phyloP scores from a whole-genome alignment of 2,329 filamentous ascomycete species.

The Sporothrix phasma region DNA sequence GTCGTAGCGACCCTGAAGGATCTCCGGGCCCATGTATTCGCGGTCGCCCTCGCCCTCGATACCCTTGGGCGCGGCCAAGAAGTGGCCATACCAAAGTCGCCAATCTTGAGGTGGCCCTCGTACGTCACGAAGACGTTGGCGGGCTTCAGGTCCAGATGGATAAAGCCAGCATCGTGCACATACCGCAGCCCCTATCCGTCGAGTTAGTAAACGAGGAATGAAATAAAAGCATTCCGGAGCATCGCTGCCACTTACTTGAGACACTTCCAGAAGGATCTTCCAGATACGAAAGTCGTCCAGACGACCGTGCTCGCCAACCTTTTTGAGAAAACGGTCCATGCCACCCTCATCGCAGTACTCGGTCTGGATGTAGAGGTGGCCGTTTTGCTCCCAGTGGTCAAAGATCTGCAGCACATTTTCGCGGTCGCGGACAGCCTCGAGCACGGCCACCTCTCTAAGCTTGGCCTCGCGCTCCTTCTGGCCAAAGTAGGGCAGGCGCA shows the following conservation, averaged over 20 bases:
- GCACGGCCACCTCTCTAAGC: slow-evolving; percentile 70
- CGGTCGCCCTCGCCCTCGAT: slow-evolving; percentile 91
- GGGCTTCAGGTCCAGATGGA: slow-evolving; percentile 77
- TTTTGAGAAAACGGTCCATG: slow-evolving; percentile 73
- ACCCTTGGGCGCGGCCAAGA: slow-evolving; percentile 64
- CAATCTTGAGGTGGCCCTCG: slow-evolving; percentile 74
- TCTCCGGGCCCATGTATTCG: slow-evolving; percentile 91
- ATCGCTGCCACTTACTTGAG: slow-evolving; percentile 47
- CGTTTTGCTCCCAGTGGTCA: slow-evolving; percentile 78
- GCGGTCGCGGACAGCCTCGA: slow-evolving; percentile 65
- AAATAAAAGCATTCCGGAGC: neutral
- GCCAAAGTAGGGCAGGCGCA: slow-evolving; percentile 69
- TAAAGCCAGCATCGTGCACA: slow-evolving; percentile 79
- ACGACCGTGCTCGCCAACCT: slow-evolving; percentile 71
- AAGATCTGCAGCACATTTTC: slow-evolving; percentile 80
- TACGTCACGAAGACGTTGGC: slow-evolving; percentile 76
- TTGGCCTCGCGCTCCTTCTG: slow-evolving; percentile 71
- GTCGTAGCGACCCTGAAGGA: slow-evolving; percentile 75
- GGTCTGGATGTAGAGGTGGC: slow-evolving; percentile 89
- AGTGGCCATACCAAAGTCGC: slow-evolving; percentile 75
- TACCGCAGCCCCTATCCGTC: slow-evolving; percentile 69
- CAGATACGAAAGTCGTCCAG: slow-evolving; percentile 97
- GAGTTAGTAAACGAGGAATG: slow-evolving; percentile 23
- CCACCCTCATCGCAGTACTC: slow-evolving; percentile 95
- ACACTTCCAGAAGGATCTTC: slow-evolving; percentile 87